Percentiles rank a stretch among this genome's conserved stretches.
Evolutionary conservation across 2,329 filamentous ascomycete genomes (phyloP).

Genomic region (Colletotrichum tofieldiae): DNA sequence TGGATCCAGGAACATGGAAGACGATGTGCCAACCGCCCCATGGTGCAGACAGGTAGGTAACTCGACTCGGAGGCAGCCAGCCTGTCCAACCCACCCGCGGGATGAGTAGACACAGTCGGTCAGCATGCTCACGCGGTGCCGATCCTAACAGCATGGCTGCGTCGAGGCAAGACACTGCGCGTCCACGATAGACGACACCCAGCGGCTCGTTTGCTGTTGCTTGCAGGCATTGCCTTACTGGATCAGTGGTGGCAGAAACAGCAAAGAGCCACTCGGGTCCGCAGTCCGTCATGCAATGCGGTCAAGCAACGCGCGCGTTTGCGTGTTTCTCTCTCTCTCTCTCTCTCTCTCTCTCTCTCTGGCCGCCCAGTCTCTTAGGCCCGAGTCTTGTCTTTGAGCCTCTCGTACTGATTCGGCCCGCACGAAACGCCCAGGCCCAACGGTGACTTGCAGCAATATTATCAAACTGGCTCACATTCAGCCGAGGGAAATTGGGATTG

Average conservation of each 20-base stretch:
- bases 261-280: conserved; percentile 6
- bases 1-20: not conserved
- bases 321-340: conserved; percentile 5
- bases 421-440: conserved; percentile 22
- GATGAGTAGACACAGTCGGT: conserved; percentile 6
- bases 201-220: conserved; percentile 2
- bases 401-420: conserved; percentile 21
- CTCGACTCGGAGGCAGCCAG: conserved; percentile 5
- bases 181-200: not conserved
- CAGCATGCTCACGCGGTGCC: conserved; percentile 8
- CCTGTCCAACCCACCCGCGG: not conserved
- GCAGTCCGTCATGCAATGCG: conserved; percentile 10
- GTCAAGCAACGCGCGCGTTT: conserved; percentile 6
- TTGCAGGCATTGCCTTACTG: conserved; percentile 18
- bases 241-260: not conserved
- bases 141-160: conserved; percentile 13
- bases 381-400: conserved; percentile 18
- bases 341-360: conserved; percentile 3
- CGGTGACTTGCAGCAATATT: conserved; percentile 15
- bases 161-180: conserved; percentile 6
- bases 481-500: conserved; percentile 33
- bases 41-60: not conserved
- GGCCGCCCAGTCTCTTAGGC: conserved; percentile 1
- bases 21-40: not conserved
- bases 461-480: conserved; percentile 21